Conservation (phyloP, 352 stramenopile genomes). For the Globisporangium spiculum region DNA sequence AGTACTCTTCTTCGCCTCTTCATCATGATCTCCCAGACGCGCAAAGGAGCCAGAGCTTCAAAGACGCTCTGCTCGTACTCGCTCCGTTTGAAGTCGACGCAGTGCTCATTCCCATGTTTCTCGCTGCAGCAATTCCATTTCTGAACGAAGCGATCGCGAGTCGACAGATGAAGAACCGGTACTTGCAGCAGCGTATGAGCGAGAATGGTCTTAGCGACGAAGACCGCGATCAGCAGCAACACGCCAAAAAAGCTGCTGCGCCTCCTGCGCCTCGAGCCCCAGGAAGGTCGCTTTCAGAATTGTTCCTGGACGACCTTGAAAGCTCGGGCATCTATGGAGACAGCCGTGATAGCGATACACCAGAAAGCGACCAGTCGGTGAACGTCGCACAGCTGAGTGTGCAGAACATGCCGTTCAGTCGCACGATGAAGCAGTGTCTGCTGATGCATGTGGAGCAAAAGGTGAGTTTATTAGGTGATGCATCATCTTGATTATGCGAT, state of each 20-base stretch:
- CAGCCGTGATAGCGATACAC: neutral
- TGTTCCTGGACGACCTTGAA: slow-evolving; percentile 11
- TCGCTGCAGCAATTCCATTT: slow-evolving; percentile 27
- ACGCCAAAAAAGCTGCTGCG: neutral
- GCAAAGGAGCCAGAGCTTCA: slow-evolving; percentile 35
- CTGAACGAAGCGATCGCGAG: slow-evolving; percentile 54
- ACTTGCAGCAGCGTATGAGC: slow-evolving; percentile 27
- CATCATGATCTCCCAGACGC: slow-evolving; percentile 18
- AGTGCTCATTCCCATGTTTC: slow-evolving; percentile 40
- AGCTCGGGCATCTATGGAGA: neutral
- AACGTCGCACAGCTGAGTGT: slow-evolving; percentile 7
- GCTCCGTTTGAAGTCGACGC: slow-evolving; percentile 43
- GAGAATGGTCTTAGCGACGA: neutral
- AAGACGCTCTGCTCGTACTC: slow-evolving; percentile 31
- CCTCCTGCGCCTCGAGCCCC: neutral
- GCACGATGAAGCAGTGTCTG: slow-evolving; percentile 31
- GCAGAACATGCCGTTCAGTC: slow-evolving; percentile 38
- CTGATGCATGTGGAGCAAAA: slow-evolving; percentile 34
- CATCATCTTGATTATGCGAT: neutral
- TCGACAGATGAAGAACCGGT: slow-evolving; percentile 65
- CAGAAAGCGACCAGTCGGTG: neutral
- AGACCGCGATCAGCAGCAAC: neutral
- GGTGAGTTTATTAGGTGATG: slow-evolving; percentile 10
- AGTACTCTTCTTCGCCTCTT: neutral
- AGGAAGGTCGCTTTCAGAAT: slow-evolving; percentile 1